Percentiles rank a stretch among this genome's conserved stretches.
Conservation (phyloP, 768 basidiomycete species). For the Termitomyces sp. region DNA sequence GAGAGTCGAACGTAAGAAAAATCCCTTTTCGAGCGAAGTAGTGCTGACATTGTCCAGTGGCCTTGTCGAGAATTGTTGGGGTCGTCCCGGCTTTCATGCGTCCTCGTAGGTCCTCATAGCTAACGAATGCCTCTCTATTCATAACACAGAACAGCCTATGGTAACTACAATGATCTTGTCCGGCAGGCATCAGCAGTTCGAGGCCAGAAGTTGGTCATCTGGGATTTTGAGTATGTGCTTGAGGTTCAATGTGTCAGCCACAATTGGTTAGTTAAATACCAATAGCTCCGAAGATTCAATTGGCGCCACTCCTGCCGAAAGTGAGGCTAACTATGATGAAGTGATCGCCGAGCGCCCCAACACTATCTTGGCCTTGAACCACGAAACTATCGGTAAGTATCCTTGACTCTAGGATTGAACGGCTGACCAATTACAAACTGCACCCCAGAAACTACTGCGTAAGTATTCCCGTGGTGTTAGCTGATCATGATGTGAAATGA, state of each 20-base stretch:
- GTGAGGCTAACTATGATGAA: constrained; percentile 24
- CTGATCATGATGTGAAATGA: background rate
- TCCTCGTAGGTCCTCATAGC: constrained; percentile 26
- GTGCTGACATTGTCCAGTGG: constrained; percentile 22
- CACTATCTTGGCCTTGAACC: constrained; percentile 35
- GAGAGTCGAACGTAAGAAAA: constrained; percentile 33
- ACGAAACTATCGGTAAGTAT: constrained; percentile 31
- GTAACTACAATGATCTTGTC: constrained; percentile 43
- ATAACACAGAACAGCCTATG: constrained; percentile 28
- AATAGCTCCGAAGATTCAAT: constrained; percentile 33
- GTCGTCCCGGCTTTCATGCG: constrained; percentile 42
- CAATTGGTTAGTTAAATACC: background rate
- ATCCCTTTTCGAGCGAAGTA: background rate
- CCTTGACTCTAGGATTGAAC: background rate
- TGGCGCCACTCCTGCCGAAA: constrained; percentile 27
- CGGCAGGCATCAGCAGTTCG: constrained; percentile 27
- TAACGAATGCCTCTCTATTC: background rate
- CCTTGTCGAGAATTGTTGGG: constrained; percentile 34
- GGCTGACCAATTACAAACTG: background rate
- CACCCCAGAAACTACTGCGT: constrained; percentile 31
- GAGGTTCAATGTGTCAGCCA: background rate
- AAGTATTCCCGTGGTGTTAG: constrained; percentile 6
- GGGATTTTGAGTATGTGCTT: constrained; percentile 24
- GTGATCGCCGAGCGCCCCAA: constrained; percentile 22
- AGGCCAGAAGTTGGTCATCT: constrained; percentile 31